phyloP scores from a whole-genome alignment of 225 moss, liverwort and hornwort genomes.

The Rhytidiadelphus loreus region DNA sequence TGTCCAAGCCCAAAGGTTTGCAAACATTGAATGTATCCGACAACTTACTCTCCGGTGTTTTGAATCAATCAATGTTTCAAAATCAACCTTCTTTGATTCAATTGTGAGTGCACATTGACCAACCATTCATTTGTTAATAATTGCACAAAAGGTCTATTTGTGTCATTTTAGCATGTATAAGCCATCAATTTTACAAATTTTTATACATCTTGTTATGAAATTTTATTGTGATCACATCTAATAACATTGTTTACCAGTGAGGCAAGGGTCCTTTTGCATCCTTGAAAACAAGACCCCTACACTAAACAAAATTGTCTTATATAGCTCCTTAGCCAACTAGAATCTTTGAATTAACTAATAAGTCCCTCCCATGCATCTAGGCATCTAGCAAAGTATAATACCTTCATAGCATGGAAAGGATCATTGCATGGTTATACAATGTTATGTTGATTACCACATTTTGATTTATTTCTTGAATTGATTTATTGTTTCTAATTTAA shows the following conservation, averaged over 20 bases:
- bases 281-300: neutral
- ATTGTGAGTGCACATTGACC: neutral
- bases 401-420: rapidly evolving
- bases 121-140: neutral
- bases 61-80: neutral
- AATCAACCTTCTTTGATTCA: neutral
- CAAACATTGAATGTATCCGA: neutral
- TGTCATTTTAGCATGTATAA: neutral
- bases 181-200: neutral
- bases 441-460: neutral
- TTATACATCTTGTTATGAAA: neutral
- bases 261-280: neutral
- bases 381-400: neutral
- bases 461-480: neutral
- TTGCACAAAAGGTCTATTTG: neutral
- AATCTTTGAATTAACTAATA: no score
- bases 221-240: neutral
- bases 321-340: neutral
- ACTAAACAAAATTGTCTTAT: neutral
- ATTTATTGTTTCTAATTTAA: neutral
- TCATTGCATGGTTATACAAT: neutral
- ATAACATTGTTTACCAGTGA: neutral
- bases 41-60: neutral
- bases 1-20: neutral
- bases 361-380: rapidly evolving